Evolutionary conservation across 352 stramenopile species (phyloP), one percentile per base, ranked within the genome.

Genomic region (Phytophthora meadii): DNA sequence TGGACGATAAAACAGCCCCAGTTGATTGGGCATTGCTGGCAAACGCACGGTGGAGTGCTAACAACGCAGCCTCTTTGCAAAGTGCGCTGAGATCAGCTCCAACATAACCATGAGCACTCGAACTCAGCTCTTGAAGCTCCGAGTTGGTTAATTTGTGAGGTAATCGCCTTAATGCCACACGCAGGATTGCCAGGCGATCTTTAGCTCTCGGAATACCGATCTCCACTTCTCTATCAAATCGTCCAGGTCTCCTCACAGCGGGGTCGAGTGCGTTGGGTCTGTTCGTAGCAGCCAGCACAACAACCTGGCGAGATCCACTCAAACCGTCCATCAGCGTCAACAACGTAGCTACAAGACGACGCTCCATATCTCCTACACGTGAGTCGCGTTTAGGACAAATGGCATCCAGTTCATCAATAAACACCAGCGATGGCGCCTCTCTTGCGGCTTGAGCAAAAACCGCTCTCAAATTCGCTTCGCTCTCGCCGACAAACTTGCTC

Each of bases 221-320:
- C 75, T 98, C 94, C 9, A 99, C 84, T 77, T 99, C 97, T 17
- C 94, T 86, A 68, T 99, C 97, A 58, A 99, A 99, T 24, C 97
- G 87, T 8, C 97, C 97, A 27, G 97, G 97, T 28, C 97, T 89
- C 27, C 97, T 82, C 5, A 99, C 81, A 2, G 96, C 95, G 11
- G 94, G 85, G 49, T 99, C 97, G 8, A 98, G 66, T 15, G 90
- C 84, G 42, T 97, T 88, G n/a, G 93, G 89, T 50, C 94, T 82
- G 57, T 95, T 96, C 5, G 88, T 97, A 28, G 87, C 85, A 9
- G 72, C 89, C 17, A 94, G 54, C 11, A 96, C 81, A 10, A 96
- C 82, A 8, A 95, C 82, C 55, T 79, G 88, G 14, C 67, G 76
- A 41, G 72, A 74, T 32, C 60, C 70, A 28, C 86, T 77, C 11